These are phyloP conservation scores for Erigeron philadelphicus DNA, from an alignment of 140 eudicot species.

Conservation along the genomic window DNA sequence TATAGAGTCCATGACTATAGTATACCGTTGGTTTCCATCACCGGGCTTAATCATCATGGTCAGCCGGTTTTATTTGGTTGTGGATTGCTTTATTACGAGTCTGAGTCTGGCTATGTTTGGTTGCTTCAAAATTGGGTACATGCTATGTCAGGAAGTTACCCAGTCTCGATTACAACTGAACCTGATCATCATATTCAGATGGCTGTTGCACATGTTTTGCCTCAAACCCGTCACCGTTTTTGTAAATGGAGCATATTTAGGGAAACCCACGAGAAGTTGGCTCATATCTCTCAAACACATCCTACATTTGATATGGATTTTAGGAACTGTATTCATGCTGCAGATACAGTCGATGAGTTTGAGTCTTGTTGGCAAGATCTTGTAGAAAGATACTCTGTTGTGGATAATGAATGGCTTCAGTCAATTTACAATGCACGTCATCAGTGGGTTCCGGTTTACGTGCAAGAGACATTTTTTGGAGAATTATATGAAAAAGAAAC, in stretches of 20 bases:
- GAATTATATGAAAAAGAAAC: constrained; percentile 34
- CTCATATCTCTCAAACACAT: constrained; percentile 21
- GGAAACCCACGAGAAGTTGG: constrained; percentile 46
- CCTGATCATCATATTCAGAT: constrained; percentile 54
- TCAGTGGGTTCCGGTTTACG: constrained; percentile 61
- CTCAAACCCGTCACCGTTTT: constrained; percentile 48
- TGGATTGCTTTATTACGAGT: constrained; percentile 40
- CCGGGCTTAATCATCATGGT: constrained; percentile 60
- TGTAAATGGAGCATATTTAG: constrained; percentile 52
- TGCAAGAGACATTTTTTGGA: constrained; percentile 54
- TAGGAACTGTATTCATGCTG: constrained; percentile 40
- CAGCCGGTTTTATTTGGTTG: constrained; percentile 66
- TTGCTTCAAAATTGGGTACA: constrained; percentile 56
- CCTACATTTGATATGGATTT: constrained; percentile 49
- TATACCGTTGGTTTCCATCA: constrained; percentile 51
- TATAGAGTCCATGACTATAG: constrained; percentile 11
- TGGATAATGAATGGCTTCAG: constrained; percentile 57
- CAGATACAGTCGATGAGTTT: constrained; percentile 46
- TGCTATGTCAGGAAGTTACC: constrained; percentile 53
- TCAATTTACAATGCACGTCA: constrained; percentile 57
- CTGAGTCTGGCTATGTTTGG: constrained; percentile 45
- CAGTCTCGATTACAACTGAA: constrained; percentile 61
- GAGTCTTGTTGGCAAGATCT: constrained; percentile 56
- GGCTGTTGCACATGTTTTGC: constrained; percentile 57
- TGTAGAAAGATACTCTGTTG: constrained; percentile 39